Base-by-base conservation (phyloP, 768 basidiomycete genomes). In the Collybia sp. region DNA sequence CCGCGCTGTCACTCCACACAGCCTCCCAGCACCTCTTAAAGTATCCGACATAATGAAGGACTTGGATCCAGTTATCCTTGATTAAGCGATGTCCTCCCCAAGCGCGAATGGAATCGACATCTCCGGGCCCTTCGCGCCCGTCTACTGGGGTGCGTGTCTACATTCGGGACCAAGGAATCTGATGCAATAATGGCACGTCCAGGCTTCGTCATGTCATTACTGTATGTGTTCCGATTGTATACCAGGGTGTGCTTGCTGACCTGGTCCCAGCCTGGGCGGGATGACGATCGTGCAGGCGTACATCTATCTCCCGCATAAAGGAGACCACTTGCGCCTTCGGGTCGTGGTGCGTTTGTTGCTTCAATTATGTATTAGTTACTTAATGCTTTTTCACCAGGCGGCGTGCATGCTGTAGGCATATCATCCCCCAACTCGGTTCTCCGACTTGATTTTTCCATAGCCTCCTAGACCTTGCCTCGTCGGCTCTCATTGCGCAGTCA, bases 401-500 rank as follows among this genome's bases (percentile, higher is more conserved):
- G 25, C 4, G 8, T 25, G 25, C 25, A 25, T 25, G 25, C 25
- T 25, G 25, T 25, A 25, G 8, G 25, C 3, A 25, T 8, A 3
- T 8, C 25, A 35, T 5, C 17, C n/a, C 17, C n/a, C 16, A 11
- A 25, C 15, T 0, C 43, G 17, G n/a, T 37, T 49, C 12, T 25
- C 11, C 6, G 9, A 40, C 37, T 30, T 30, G 6, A 8, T 31
- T 30, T 9, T 30, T 25, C 4, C 43, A 65, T 65, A 25, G 25
- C 17, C 32, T 50, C 30, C 53, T 69, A 12, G 66, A 69, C 38
- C 44, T 69, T 30, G 43, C 54, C 10, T 67, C 66, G 6, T 60
- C 65, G 9, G 58, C 55, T 13, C 55, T 69, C 5, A 58, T 67
- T 13, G 65, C 60, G 6, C 63, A 68, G 49, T 62, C 62, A 9